Evolutionary conservation across 495 filamentous ascomycete genomes (phyloP).

Genomic region (Thermothielavioides terrestris): DNA sequence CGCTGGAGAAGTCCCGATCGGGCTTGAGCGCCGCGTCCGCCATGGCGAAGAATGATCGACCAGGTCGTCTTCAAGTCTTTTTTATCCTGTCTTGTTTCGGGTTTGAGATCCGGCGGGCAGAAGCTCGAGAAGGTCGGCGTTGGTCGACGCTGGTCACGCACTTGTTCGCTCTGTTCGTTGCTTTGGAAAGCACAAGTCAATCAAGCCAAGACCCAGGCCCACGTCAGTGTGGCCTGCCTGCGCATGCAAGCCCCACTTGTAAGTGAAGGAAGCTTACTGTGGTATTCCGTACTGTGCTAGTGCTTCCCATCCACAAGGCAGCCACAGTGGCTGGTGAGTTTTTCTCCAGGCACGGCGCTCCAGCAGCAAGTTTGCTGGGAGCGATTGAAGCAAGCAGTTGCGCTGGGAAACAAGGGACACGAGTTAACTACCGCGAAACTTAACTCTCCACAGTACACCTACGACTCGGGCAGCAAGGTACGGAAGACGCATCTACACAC

Average conservation of each 20-base stretch:
- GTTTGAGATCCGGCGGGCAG: not conserved
- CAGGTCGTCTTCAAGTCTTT: not conserved
- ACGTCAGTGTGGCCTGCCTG: constrained; percentile 20
- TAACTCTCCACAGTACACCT: too few species aligned
- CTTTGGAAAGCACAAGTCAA: not conserved
- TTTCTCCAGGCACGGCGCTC: too few species aligned
- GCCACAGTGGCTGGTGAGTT: constrained; percentile 4
- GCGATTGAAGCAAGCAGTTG: too few species aligned
- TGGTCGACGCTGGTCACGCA: not conserved
- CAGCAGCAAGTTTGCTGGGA: too few species aligned
- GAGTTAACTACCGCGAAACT: too few species aligned
- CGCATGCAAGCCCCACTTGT: constrained; percentile 2
- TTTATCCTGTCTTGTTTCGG: not conserved
- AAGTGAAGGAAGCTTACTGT: not conserved
- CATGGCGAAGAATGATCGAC: constrained; percentile 26
- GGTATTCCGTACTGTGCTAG: too few species aligned
- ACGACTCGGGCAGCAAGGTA: too few species aligned
- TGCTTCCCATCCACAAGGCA: too few species aligned
- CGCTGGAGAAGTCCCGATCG: constrained; percentile 74
- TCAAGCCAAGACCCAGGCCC: constrained; percentile 7
- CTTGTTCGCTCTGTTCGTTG: too few species aligned
- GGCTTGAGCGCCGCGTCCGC: constrained; percentile 46
- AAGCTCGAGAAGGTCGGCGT: not conserved
- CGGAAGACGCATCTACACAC: too few species aligned
- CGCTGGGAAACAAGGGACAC: too few species aligned